phyloP scores from a whole-genome alignment of 352 stramenopile genomes.

The Globisporangium megalacanthum region DNA sequence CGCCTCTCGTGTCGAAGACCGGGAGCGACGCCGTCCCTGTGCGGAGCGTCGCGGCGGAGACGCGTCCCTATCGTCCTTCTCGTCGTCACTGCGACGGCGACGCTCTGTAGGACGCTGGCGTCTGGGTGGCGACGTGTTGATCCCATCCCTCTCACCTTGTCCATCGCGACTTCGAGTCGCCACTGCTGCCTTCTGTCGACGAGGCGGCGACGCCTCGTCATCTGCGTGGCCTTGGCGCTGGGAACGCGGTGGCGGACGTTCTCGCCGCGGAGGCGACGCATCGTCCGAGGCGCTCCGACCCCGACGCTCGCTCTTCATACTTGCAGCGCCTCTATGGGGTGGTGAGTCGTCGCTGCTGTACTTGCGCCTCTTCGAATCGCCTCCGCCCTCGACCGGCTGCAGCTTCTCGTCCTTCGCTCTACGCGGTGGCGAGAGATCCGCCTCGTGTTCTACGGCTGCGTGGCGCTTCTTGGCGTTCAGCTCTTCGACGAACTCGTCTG shows the following conservation, averaged over 20 bases:
- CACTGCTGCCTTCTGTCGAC: constrained; percentile 4
- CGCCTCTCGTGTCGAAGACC: not conserved
- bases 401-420: constrained; percentile 12
- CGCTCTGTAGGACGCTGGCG: not conserved
- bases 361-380: not conserved
- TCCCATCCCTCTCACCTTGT: not conserved
- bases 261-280: constrained; percentile 23
- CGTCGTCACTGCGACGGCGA: not conserved
- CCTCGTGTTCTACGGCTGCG: constrained; percentile 10
- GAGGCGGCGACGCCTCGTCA: constrained; percentile 25
- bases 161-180: not conserved
- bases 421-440: constrained; percentile 45
- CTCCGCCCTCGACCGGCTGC: not conserved
- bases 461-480: constrained; percentile 23
- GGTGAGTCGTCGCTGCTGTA: constrained; percentile 18
- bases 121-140: constrained; percentile 11
- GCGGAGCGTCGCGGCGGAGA: constrained; percentile 24
- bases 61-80: not conserved
- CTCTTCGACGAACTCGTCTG: constrained; percentile 55
- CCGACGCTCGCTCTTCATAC: not conserved
- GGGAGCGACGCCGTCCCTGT: constrained; percentile 1
- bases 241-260: constrained; percentile 4
- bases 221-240: not conserved
- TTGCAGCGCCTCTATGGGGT: constrained; percentile 8
- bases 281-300: not conserved